Percentiles rank a stretch among this genome's conserved stretches.
Conservation (phyloP, 495 filamentous ascomycete genomes). For the Bacidia rubella region DNA sequence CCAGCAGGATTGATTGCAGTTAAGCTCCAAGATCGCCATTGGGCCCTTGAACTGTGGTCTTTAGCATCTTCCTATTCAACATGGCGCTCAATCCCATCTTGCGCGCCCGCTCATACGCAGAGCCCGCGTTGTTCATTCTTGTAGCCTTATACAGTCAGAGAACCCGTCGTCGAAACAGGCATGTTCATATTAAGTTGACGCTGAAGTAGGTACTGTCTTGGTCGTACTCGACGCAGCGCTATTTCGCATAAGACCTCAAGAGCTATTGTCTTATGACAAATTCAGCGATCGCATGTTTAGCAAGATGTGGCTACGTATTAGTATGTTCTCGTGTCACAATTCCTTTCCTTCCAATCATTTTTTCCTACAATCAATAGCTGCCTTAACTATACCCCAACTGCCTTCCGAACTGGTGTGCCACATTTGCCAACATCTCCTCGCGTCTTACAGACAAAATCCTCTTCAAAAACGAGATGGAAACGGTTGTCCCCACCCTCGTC, state of each 20-base stretch:
- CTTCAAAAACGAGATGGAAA: slow-evolving; percentile 9
- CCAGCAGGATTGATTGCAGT: no score
- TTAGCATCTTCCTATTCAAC: neutral
- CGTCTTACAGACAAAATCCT: slow-evolving; percentile 2
- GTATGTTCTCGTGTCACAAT: neutral
- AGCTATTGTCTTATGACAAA: slow-evolving; percentile 5
- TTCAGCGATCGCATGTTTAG: slow-evolving; percentile 8
- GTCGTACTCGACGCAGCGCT: slow-evolving; percentile 5
- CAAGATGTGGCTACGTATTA: slow-evolving; percentile 8
- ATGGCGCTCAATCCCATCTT: neutral
- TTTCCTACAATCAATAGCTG: neutral
- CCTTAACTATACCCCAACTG: no score
- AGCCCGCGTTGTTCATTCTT: slow-evolving; percentile 4
- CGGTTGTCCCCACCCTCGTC: slow-evolving; percentile 30
- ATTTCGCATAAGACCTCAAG: neutral
- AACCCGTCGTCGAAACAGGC: neutral
- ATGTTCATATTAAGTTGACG: neutral
- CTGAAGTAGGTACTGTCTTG: slow-evolving; percentile 2
- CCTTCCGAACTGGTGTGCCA: neutral
- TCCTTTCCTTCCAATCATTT: neutral
- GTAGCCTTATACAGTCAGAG: slow-evolving; percentile 9
- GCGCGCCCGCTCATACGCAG: slow-evolving; percentile 2
- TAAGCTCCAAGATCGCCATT: neutral
- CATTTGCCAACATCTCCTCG: neutral
- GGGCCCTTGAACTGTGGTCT: neutral